phyloP scores from a whole-genome alignment of 2,329 filamentous ascomycete species.

The Sporothrix globosa region DNA sequence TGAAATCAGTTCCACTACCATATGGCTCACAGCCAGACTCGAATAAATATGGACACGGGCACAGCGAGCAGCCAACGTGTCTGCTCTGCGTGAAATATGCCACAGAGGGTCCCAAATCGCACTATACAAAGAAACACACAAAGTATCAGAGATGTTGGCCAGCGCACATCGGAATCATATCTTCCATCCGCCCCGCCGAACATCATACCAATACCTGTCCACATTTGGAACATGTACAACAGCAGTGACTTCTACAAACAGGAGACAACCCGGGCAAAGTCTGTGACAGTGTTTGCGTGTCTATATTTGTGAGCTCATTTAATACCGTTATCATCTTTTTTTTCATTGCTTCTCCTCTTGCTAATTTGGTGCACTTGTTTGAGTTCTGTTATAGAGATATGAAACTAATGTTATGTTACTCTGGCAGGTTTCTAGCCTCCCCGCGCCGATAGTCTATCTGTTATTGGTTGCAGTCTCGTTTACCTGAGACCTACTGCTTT shows the following conservation, averaged over 20 bases:
- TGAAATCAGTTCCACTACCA: constrained; percentile 27
- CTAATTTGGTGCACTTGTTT: background rate
- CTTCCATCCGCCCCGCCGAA: background rate
- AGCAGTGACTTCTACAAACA: constrained; percentile 22
- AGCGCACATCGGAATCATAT: background rate
- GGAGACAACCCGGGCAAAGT: background rate
- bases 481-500: background rate
- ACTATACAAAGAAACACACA: background rate
- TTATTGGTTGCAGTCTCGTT: background rate
- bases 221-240: background rate
- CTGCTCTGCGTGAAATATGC: too few species aligned
- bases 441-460: background rate
- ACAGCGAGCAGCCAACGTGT: background rate
- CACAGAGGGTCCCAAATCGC: background rate
- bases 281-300: background rate
- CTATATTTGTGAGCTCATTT: background rate
- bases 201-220: background rate
- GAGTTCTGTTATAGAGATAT: background rate
- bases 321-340: background rate
- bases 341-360: background rate
- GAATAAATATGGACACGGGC: background rate
- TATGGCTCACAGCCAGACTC: background rate
- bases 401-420: background rate
- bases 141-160: background rate
- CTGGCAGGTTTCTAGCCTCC: background rate